These are phyloP conservation scores for Lyophyllum shimeji DNA, from an alignment of 768 basidiomycete species.

Conservation along the genomic window DNA sequence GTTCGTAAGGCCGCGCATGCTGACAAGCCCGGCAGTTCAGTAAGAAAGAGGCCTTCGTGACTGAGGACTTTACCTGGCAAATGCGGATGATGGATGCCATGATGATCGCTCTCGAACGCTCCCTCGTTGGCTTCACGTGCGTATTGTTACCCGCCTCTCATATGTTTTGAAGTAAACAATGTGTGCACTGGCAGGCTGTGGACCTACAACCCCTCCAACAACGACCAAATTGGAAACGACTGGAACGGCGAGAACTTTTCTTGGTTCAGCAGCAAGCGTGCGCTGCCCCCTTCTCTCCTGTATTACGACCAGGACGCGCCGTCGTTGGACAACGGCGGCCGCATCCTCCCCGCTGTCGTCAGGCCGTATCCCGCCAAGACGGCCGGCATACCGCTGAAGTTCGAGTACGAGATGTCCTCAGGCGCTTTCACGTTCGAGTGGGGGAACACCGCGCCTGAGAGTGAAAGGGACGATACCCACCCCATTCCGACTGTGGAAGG, in stretches of 20 bases:
- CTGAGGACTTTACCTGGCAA: conserved; percentile 81
- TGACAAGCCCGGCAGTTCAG: conserved; percentile 34
- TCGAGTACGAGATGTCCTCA: conserved; percentile 77
- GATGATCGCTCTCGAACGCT: conserved; percentile 76
- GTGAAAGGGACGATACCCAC: conserved; percentile 5
- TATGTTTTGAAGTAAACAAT: too few species aligned
- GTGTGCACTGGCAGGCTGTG: conserved; percentile 59
- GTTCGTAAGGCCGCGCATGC: not conserved
- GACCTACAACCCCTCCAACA: conserved; percentile 92
- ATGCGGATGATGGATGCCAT: conserved; percentile 93
- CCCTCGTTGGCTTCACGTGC: conserved; percentile 83
- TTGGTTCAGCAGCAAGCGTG: conserved; percentile 76
- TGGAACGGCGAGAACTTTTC: conserved; percentile 99
- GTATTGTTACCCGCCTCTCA: too few species aligned
- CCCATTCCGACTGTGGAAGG: conserved; percentile 23
- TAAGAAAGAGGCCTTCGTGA: conserved; percentile 65
- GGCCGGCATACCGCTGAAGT: conserved; percentile 75
- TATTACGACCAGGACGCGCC: conserved; percentile 59
- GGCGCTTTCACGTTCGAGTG: conserved; percentile 68
- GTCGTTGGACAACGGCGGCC: conserved; percentile 80
- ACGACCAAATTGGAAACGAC: conserved; percentile 74
- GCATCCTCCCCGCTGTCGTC: conserved; percentile 77
- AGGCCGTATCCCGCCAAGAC: conserved; percentile 92
- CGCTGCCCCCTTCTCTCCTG: conserved; percentile 53
- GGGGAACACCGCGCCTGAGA: conserved; percentile 37